Conservation (phyloP, 805 yeast genomes). For the Candida dajiaensis region DNA sequence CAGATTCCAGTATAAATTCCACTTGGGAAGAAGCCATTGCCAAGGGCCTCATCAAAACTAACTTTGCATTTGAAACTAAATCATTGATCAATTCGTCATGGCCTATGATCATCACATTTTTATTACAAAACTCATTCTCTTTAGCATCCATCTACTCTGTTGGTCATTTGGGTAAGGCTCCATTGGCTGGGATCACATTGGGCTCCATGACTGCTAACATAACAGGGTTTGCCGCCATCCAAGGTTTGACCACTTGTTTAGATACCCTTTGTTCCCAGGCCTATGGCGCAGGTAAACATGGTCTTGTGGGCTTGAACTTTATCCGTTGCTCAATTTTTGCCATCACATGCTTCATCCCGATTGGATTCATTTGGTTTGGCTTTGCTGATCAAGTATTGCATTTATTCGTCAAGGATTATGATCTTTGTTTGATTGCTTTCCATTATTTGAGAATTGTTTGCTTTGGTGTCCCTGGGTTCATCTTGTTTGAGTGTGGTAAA, state of each 20-base stretch:
- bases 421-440: conserved; percentile 38
- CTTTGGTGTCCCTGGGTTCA: conserved; percentile 73
- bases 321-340: conserved; percentile 53
- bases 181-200: conserved; percentile 76
- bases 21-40: conserved; percentile 23
- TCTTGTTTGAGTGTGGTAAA: conserved; percentile 75
- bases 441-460: conserved; percentile 51
- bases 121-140: conserved; percentile 23
- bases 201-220: conserved; percentile 83
- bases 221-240: conserved; percentile 67
- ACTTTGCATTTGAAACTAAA: conserved; percentile 15
- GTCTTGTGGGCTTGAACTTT: conserved; percentile 66
- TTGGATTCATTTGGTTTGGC: conserved; percentile 19
- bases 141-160: conserved; percentile 36
- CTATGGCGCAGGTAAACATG: conserved; percentile 70
- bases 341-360: conserved; percentile 21
- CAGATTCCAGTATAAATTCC: conserved; percentile 11
- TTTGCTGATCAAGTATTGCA: conserved; percentile 11
- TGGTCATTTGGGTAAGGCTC: conserved; percentile 74
- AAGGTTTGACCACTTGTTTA: conserved; percentile 76
- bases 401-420: conserved; percentile 19
- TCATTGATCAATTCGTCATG: conserved; percentile 15
- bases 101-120: conserved; percentile 22
- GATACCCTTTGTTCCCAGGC: conserved; percentile 86
- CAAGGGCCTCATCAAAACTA: conserved; percentile 19